A percentile compares a stretch with the other conserved stretches of the same genome.
phyloP scores from a whole-genome alignment of 2,329 filamentous ascomycete species.

The Alternaria burnsii region DNA sequence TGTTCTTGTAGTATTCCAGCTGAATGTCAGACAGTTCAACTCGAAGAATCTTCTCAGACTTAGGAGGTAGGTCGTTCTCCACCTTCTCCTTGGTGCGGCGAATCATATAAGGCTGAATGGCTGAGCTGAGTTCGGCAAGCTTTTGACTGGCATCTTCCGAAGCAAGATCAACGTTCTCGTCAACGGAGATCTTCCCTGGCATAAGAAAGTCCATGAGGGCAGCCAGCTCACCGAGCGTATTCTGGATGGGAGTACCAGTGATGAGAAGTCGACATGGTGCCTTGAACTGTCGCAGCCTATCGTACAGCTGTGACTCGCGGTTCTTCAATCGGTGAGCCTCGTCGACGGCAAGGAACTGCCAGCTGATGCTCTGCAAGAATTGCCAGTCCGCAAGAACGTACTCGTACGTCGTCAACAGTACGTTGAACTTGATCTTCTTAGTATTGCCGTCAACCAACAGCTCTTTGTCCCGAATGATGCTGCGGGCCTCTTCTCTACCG shows the following conservation, averaged over 20 bases:
- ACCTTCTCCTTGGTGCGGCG: constrained; percentile 97
- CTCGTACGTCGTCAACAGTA: constrained; percentile 97
- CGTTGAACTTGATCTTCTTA: constrained; percentile 93
- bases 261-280: constrained; percentile 90
- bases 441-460: constrained; percentile 85
- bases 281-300: constrained; percentile 83
- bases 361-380: constrained; percentile 90
- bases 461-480: constrained; percentile 89
- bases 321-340: constrained; percentile 98
- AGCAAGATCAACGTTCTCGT: constrained; percentile 87
- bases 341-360: constrained; percentile 96
- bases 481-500: constrained; percentile 84
- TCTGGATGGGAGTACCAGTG: constrained; percentile 96
- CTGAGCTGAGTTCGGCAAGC: constrained; percentile 81
- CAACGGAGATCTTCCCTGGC: constrained; percentile 90
- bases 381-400: constrained; percentile 88
- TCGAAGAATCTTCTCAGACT: constrained; percentile 98
- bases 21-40: constrained; percentile 97
- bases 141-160: constrained; percentile 86
- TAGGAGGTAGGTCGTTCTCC: constrained; percentile 93
- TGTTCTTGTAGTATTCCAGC: constrained; percentile 98
- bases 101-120: constrained; percentile 93
- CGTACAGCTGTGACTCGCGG: constrained; percentile 90
- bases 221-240: constrained; percentile 90
- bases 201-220: constrained; percentile 96